Base-by-base conservation (phyloP, 192 early-diverging fungal genomes). In the Dissophora globulifera region DNA sequence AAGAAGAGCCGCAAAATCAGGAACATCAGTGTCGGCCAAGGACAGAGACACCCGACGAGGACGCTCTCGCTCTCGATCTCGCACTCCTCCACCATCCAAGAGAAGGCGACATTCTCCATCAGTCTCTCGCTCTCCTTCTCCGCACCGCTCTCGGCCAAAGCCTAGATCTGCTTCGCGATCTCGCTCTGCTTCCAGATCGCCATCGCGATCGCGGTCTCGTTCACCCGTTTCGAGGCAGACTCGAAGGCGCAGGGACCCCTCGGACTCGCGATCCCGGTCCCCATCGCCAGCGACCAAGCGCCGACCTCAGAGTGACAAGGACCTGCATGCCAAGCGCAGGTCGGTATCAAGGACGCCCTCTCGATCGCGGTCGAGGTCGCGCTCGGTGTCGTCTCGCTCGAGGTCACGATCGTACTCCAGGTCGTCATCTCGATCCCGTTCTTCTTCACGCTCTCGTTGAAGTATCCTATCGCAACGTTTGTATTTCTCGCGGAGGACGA, bases 401-500 rank as follows among this genome's bases (percentile, higher is more conserved):
- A 38, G 58, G 25, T 59, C 61, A 22, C 55, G 33, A 31, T 64
- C 62, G 5, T 25, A 47, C 22, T 66, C 63, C 19, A 46, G 27
- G 20, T 66, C 63, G 9, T 38, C 38, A 6, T 65, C 62, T 26
- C 43, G 64, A 15, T 67, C 64, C 12, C 54, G 65, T 12, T 67
- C 65, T 3, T 55, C 64, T 47, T 67, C n/a, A n/a, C n/a, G n/a
- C n/a, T n/a, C n/a, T n/a, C n/a, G n/a, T n/a, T n/a, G n/a, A n/a
- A n/a, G n/a, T n/a, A n/a, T n/a, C n/a, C n/a, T n/a, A n/a, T n/a
- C n/a, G n/a, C n/a, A n/a, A n/a, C n/a, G n/a, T n/a, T n/a, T n/a
- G n/a, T n/a, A n/a, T n/a, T n/a, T n/a, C n/a, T n/a, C n/a, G n/a
- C n/a, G n/a, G n/a, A n/a, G n/a, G n/a, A n/a, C n/a, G n/a, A n/a